Percentiles rank a stretch among this genome's conserved stretches.
phyloP scores from a whole-genome alignment of 768 basidiomycete genomes.

The Suillus subaureus region DNA sequence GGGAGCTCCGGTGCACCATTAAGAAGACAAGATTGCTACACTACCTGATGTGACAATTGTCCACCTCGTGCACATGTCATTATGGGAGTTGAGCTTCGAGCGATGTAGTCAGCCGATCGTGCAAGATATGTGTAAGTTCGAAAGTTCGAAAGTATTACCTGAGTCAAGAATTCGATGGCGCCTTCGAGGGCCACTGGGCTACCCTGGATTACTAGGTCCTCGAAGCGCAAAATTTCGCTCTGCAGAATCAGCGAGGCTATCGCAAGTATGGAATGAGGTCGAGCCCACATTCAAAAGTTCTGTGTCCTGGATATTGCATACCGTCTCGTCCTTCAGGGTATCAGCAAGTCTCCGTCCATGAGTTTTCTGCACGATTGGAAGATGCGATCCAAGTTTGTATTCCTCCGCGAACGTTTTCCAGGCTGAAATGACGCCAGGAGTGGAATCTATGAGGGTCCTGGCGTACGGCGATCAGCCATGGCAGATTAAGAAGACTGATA shows the following conservation, averaged over 20 bases:
- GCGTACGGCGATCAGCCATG: slow-evolving; percentile 6
- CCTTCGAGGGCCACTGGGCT: slow-evolving; percentile 67
- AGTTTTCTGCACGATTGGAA: slow-evolving; percentile 54
- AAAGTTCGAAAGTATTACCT: slow-evolving; percentile 39
- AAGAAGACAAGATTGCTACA: slow-evolving; percentile 1
- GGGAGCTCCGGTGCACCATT: not conserved
- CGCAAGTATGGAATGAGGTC: slow-evolving; percentile 1
- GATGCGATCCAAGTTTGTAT: slow-evolving; percentile 56
- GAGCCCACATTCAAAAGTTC: slow-evolving; percentile 54
- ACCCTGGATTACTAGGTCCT: slow-evolving; percentile 68
- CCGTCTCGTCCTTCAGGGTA: slow-evolving; percentile 60
- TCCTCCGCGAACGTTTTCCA: slow-evolving; percentile 73
- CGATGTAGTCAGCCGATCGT: not conserved
- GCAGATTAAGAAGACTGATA: not conserved
- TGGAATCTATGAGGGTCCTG: slow-evolving; percentile 81
- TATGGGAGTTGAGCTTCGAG: slow-evolving; percentile 20
- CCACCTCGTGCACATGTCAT: slow-evolving; percentile 47
- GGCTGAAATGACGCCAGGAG: slow-evolving; percentile 77
- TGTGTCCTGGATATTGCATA: slow-evolving; percentile 62
- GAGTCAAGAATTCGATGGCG: slow-evolving; percentile 53
- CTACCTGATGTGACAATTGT: slow-evolving; percentile 83
- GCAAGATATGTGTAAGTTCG: slow-evolving; percentile 1
- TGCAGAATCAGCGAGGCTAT: slow-evolving; percentile 25
- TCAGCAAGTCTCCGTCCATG: slow-evolving; percentile 81
- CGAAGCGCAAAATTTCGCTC: slow-evolving; percentile 77